These are phyloP conservation scores for Globisporangium emineosum DNA, from an alignment of 352 stramenopile genomes.

Conservation along the genomic window DNA sequence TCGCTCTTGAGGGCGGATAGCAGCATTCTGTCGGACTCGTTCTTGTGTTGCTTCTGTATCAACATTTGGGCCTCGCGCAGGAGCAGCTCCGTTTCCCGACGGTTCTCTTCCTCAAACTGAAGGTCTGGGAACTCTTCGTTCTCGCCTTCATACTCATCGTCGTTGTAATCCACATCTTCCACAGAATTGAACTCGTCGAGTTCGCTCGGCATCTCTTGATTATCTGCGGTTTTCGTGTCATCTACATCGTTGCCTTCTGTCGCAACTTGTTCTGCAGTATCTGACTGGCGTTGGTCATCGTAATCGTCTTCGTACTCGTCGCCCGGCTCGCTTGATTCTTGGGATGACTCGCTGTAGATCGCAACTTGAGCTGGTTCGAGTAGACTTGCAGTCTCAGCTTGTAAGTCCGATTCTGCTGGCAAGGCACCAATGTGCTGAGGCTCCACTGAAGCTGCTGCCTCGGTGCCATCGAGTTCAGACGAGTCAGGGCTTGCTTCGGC, in stretches of 20 bases:
- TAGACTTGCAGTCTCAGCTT: background rate
- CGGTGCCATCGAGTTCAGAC: background rate
- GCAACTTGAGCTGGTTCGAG: background rate
- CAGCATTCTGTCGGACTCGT: background rate
- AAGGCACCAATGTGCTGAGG: background rate
- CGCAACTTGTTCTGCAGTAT: too few relatives aligned
- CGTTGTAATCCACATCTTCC: conserved; percentile 22
- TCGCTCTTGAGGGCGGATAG: background rate
- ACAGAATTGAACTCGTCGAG: background rate
- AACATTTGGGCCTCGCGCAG: conserved; percentile 38
- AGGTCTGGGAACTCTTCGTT: conserved; percentile 11
- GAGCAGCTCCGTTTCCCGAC: conserved; percentile 34
- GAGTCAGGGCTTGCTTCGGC: background rate
- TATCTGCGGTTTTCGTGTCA: background rate
- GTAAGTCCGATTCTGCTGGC: background rate
- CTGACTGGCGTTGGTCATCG: background rate
- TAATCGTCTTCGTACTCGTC: conserved; percentile 18
- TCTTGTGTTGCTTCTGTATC: conserved; percentile 22
- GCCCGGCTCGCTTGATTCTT: background rate
- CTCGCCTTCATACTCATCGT: conserved; percentile 5
- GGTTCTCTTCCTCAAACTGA: conserved; percentile 19
- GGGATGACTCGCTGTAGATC: background rate
- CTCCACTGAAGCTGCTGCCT: background rate
- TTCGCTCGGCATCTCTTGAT: background rate
- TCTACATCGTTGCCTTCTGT: background rate